These are phyloP conservation scores for Trichophaea hybrida DNA, from an alignment of 2,329 filamentous ascomycete genomes.

Conservation along the genomic window DNA sequence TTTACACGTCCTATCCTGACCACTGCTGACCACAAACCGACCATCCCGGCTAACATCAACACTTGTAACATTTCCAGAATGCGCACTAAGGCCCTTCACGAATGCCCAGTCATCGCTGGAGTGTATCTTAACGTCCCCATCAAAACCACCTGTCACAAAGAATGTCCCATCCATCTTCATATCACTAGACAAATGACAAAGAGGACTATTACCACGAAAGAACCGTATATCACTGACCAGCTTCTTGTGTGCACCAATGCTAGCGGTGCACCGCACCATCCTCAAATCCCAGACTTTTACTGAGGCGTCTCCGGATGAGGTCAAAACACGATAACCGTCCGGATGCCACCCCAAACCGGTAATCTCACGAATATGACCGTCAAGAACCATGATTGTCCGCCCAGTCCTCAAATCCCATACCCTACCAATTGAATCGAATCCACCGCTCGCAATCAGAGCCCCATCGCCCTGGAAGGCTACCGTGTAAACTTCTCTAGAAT, in stretches of 20 bases:
- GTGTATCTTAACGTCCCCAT: constrained; percentile 89
- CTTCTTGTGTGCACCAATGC: constrained; percentile 79
- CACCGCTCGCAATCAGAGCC: constrained; percentile 78
- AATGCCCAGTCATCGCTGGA: constrained; percentile 92
- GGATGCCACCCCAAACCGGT: constrained; percentile 84
- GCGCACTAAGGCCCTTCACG: constrained; percentile 73
- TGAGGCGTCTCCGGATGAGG: constrained; percentile 84
- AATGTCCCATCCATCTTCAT: constrained; percentile 67
- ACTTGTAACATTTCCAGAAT: constrained; percentile 82
- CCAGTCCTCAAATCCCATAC: constrained; percentile 92
- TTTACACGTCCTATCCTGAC: constrained; percentile 90
- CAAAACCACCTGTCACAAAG: constrained; percentile 80
- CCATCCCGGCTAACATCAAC: constrained; percentile 77
- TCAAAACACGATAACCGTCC: constrained; percentile 84
- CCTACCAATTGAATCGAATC: constrained; percentile 82
- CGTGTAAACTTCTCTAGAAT: constrained; percentile 83
- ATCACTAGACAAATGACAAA: constrained; percentile 35
- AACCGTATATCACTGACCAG: constrained; percentile 86
- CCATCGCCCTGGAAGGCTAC: constrained; percentile 85
- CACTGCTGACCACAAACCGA: constrained; percentile 85
- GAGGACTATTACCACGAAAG: constrained; percentile 55
- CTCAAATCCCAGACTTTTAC: constrained; percentile 96
- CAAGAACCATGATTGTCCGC: constrained; percentile 86
- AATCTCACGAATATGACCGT: constrained; percentile 85
- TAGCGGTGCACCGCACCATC: constrained; percentile 68